Base-by-base conservation (phyloP, 768 basidiomycete genomes). In the Psilocybe cubensis region DNA sequence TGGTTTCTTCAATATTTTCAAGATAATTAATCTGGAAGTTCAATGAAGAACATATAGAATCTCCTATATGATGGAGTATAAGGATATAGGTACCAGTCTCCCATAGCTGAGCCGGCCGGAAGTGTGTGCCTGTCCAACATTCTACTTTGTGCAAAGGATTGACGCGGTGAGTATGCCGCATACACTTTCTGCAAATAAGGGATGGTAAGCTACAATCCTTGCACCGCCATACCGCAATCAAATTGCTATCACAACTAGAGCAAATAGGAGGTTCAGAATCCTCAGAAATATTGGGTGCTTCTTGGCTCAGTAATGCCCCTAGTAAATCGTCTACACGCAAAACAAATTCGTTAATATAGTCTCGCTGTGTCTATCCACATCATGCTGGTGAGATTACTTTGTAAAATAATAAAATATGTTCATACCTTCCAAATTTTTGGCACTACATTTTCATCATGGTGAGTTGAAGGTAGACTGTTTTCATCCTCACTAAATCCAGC, bases 111-210 rank as follows among this genome's bases (percentile, higher is more conserved):
- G 55, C 58, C 14, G 44, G 20, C 1, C 43, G 44, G 14, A 63
- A 63, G 27, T 57, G 33, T 1, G 27, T 40, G 1, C 58, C 56
- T 5, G 45, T 60, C 62, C 62, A 63, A 17, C 51, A 35, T 51
- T 63, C 35, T 17, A 57, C 53, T 8, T 20, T 29, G 29, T 63
- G 62, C 10, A 63, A 54, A 1, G 56, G 59, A 53, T 57, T 60
- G 0, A 10, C 11, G 4, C 52, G 10, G 40, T 63, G 62, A 3
- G 27, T 12, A 3, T 31, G 18, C 10, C 55, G 31, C 46, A 63
- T 59, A 40, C 61, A 64, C 18, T 29, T 1, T 11, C 53, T 49
- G 50, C 63, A 61, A 5, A 58, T n/a, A 5, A 35, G 14, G 3
- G 38, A 4, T 4, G 45, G 27, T 1, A 29, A 24, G 33, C 28